phyloP scores from a whole-genome alignment of 306 rosid genomes.

The Glycine latifolia region DNA sequence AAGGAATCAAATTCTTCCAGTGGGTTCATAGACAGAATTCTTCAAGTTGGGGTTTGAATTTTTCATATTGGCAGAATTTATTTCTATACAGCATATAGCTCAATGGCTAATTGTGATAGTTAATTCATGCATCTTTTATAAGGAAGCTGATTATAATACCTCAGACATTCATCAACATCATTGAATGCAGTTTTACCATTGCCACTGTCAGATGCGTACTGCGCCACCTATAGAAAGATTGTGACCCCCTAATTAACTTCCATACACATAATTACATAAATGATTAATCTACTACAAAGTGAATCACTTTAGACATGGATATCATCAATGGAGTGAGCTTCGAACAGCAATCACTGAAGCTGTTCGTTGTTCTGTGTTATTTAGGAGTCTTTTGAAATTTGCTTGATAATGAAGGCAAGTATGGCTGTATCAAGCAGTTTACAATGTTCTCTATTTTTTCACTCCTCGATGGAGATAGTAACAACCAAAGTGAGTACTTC shows the following conservation, averaged over 20 bases:
- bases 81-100: slow-evolving; percentile 3
- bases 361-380: not conserved
- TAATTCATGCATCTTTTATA: not conserved
- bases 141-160: slow-evolving; percentile 56
- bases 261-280: not conserved
- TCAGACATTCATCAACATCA: slow-evolving; percentile 82
- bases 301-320: too few relatives aligned
- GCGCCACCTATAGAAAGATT: slow-evolving; percentile 73
- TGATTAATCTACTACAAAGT: too few relatives aligned
- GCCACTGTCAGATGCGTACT: slow-evolving; percentile 83
- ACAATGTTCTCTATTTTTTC: not conserved
- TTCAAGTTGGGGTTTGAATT: slow-evolving; percentile 37
- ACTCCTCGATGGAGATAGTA: not conserved
- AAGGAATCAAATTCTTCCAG: slow-evolving; percentile 88
- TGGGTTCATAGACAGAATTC: slow-evolving; percentile 59
- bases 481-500: slow-evolving; percentile 6
- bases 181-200: slow-evolving; percentile 69
- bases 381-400: slow-evolving; percentile 15
- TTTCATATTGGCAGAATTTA: slow-evolving; percentile 30
- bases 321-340: slow-evolving; percentile 23
- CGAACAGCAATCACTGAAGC: slow-evolving; percentile 24
- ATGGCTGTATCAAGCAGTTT: slow-evolving; percentile 17
- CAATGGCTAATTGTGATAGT: not conserved
- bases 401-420: not conserved
- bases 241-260: slow-evolving; percentile 39